Base-by-base conservation (phyloP, 768 basidiomycete species). In the Boletus vermiculosoides region DNA sequence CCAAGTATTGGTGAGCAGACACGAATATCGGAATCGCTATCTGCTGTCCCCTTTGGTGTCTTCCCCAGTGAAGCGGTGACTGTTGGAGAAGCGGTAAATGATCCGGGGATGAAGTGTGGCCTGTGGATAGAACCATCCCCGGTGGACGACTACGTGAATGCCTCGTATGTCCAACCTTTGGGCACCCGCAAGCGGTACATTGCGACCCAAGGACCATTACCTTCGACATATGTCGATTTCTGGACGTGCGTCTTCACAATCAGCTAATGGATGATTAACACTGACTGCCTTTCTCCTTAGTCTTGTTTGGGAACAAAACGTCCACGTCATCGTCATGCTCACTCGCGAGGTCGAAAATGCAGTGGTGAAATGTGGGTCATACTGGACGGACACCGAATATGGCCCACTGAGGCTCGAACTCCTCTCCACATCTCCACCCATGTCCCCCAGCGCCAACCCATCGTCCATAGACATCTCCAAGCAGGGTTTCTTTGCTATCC, bases 291-390 rank as follows among this genome's bases (percentile, higher is more conserved):
- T 42, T 55, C 36, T 13, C 28, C 39, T 41, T 49, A 92, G 91
- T 33, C 80, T 98, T 16, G 86, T 89, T 52, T 96, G 94, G 90
- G 92, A 98, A 67, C 94, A 98, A 71, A 88, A 92, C 62, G 90
- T 97, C 0, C 88, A 90, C 60, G 92, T 97, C 49, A 93, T 98
- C 61, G 90, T 97, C 59, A 98, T 98, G 96, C 84, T 98, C 55
- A 98, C 96, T 4, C 87, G 88, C 56, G 92, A 96, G 67, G 79
- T 90, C 55, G 96, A 98, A 70, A 91, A 90, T 49, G 81, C 91
- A 20, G 83, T 85, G 69, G 78, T 94, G 65, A 98, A 98, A 72
- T 97, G 96, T 68, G 92, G 93, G 30, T 76, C 85, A 30, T 98
- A 98, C 70, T 98, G 94, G 94, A 77, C 78, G 16, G 82, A 83